A percentile compares a stretch with the other conserved stretches of the same genome.
phyloP scores from a whole-genome alignment of 495 filamentous ascomycete species.

The Achaetomiella virescens region DNA sequence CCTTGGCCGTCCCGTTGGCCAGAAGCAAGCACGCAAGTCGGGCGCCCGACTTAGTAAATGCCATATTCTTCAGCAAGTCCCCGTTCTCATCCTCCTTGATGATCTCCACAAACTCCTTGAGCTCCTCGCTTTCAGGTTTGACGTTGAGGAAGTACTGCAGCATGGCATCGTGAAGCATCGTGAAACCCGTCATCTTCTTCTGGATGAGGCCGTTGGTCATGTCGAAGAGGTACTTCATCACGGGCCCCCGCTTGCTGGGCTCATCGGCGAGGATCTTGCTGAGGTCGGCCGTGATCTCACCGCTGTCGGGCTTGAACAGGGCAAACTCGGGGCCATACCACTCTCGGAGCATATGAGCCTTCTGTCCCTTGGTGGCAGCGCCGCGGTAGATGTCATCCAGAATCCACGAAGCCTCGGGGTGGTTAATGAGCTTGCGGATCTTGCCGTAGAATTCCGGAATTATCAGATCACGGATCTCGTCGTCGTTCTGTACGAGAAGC shows the following conservation, averaged over 20 bases:
- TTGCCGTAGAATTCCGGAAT: constrained; percentile 92
- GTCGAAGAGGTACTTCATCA: constrained; percentile 76
- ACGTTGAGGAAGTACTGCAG: constrained; percentile 87
- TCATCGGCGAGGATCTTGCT: constrained; percentile 62
- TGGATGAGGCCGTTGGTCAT: constrained; percentile 85
- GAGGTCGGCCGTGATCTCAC: constrained; percentile 52
- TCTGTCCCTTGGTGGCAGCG: constrained; percentile 73
- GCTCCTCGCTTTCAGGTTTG: constrained; percentile 66
- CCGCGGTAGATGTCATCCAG: constrained; percentile 91
- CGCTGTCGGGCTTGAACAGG: constrained; percentile 58
- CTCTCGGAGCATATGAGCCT: constrained; percentile 75
- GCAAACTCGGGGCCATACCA: constrained; percentile 97
- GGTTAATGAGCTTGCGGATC: constrained; percentile 85
- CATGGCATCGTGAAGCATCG: constrained; percentile 96
- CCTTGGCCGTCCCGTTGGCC: constrained; percentile 82
- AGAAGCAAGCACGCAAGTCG: constrained; percentile 73
- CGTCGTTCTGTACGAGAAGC: constrained; percentile 80
- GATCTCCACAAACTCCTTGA: constrained; percentile 80
- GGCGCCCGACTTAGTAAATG: constrained; percentile 86
- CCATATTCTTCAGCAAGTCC: constrained; percentile 86
- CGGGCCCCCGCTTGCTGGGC: constrained; percentile 78
- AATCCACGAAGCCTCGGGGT: constrained; percentile 94
- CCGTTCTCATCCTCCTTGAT: constrained; percentile 85
- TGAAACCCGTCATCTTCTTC: constrained; percentile 93
- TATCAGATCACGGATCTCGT: constrained; percentile 76